Evolutionary conservation across 495 filamentous ascomycete species (phyloP).

Genomic region (Lepidopterella palustris): DNA sequence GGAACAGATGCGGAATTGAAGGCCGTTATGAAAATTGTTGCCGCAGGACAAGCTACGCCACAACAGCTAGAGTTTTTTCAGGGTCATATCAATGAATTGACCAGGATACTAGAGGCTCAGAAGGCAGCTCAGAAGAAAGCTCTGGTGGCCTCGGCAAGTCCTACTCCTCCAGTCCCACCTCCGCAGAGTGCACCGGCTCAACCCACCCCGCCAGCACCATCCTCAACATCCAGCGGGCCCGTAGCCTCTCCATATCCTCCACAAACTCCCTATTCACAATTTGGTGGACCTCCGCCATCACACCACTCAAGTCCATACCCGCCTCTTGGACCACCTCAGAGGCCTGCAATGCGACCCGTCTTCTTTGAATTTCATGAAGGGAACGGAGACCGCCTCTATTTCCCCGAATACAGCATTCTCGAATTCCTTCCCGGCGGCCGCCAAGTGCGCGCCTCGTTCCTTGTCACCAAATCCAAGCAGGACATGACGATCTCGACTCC

Average conservation of each 20-base stretch:
- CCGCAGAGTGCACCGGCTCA: constrained; percentile 1
- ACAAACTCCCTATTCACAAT: neutral
- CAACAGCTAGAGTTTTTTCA: constrained; percentile 85
- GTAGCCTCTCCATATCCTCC: neutral
- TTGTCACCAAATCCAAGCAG: constrained; percentile 57
- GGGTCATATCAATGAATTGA: constrained; percentile 84
- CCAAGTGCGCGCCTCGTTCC: constrained; percentile 56
- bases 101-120: constrained; percentile 49
- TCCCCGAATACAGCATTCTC: constrained; percentile 79
- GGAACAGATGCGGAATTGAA: constrained; percentile 83
- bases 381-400: constrained; percentile 78
- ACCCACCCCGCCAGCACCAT: constrained; percentile 1
- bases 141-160: constrained; percentile 10
- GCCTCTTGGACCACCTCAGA: constrained; percentile 45
- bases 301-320: neutral
- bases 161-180: constrained; percentile 10
- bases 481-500: constrained; percentile 17
- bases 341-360: constrained; percentile 52
- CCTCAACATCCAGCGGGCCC: neutral
- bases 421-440: constrained; percentile 52
- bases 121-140: constrained; percentile 15
- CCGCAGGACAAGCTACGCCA: constrained; percentile 72
- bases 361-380: constrained; percentile 77
- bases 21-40: constrained; percentile 92
- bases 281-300: neutral